Evolutionary conservation across 805 yeast genomes (phyloP).

Genomic region (Danielozyma ontarioensis): DNA sequence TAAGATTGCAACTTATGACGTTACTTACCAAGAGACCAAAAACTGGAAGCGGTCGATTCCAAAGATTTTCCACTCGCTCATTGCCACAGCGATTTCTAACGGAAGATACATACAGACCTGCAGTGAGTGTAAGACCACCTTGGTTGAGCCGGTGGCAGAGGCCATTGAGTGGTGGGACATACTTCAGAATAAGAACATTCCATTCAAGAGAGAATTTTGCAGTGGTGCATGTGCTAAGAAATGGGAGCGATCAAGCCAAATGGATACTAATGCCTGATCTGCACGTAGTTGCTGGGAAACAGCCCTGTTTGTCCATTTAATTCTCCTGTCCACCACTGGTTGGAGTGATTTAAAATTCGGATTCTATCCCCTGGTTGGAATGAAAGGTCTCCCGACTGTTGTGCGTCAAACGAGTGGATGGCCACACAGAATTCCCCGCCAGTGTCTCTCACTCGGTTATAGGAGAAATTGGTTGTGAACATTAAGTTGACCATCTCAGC

Average conservation of each 20-base stretch:
- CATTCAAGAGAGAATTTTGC: conserved; percentile 53
- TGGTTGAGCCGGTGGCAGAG: conserved; percentile 55
- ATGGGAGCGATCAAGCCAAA: conserved; percentile 11
- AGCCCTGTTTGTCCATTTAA: conserved; percentile 21
- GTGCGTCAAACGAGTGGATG: conserved; percentile 31
- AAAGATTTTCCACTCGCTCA: conserved; percentile 37
- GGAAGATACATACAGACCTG: conserved; percentile 50
- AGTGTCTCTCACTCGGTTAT: conserved; percentile 8
- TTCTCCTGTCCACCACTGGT: conserved; percentile 37
- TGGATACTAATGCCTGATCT: conserved; percentile 1
- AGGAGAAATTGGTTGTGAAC: conserved; percentile 17
- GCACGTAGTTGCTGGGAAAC: conserved; percentile 33
- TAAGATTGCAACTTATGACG: conserved; percentile 45
- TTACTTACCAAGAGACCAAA: conserved; percentile 49
- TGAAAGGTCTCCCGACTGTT: conserved; percentile 37
- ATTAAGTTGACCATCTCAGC: conserved; percentile 11
- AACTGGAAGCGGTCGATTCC: conserved; percentile 50
- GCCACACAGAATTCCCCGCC: conserved; percentile 30
- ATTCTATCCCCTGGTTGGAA: conserved; percentile 42
- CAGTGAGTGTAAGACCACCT: conserved; percentile 43
- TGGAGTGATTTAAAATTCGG: conserved; percentile 23
- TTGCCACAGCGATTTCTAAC: conserved; percentile 49
- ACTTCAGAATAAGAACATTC: conserved; percentile 43
- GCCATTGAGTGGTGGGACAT: conserved; percentile 66
- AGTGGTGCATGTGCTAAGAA: conserved; percentile 40